phyloP scores from a whole-genome alignment of 768 basidiomycete genomes.

The Tubosaeta brunneosetosa region DNA sequence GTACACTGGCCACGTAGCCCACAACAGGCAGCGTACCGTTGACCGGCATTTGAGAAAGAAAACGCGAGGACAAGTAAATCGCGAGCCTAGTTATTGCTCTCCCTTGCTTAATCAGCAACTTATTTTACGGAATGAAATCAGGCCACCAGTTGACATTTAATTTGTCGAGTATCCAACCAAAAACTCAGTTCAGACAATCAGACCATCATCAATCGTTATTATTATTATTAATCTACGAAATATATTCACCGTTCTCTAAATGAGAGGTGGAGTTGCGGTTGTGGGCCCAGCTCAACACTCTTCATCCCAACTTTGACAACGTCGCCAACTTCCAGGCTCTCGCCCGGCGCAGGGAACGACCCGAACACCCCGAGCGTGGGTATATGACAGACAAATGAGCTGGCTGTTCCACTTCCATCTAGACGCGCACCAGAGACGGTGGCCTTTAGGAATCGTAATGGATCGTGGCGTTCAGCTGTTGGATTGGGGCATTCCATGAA shows the following conservation, averaged over 20 bases:
- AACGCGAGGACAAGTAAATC: not conserved
- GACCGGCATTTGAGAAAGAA: slow-evolving; percentile 22
- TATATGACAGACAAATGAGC: slow-evolving; percentile 19
- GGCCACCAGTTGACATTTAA: slow-evolving; percentile 5
- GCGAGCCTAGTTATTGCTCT: not conserved
- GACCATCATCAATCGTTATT: too few relatives aligned
- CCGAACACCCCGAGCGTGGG: slow-evolving; percentile 25
- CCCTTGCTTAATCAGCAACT: slow-evolving; percentile 22
- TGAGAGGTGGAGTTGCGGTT: slow-evolving; percentile 23
- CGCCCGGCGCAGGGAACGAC: slow-evolving; percentile 6
- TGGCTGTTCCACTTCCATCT: slow-evolving; percentile 9
- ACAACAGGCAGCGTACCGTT: slow-evolving; percentile 16
- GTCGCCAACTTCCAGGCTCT: slow-evolving; percentile 22
- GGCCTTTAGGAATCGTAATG: slow-evolving; percentile 27
- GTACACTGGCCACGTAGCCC: slow-evolving; percentile 23
- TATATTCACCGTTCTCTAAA: slow-evolving; percentile 4
- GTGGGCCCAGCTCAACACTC: slow-evolving; percentile 27
- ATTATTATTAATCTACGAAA: not conserved
- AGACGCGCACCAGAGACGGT: slow-evolving; percentile 18
- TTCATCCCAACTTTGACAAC: slow-evolving; percentile 24
- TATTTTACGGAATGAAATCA: slow-evolving; percentile 10
- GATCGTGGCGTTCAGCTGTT: slow-evolving; percentile 19
- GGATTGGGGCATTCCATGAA: slow-evolving; percentile 28
- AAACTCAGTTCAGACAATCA: too few relatives aligned
- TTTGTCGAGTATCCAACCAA: too few relatives aligned